Evolutionary conservation across 371 early-diverging fungal genomes (phyloP).

Genomic region (Syncephalis fuscata): DNA sequence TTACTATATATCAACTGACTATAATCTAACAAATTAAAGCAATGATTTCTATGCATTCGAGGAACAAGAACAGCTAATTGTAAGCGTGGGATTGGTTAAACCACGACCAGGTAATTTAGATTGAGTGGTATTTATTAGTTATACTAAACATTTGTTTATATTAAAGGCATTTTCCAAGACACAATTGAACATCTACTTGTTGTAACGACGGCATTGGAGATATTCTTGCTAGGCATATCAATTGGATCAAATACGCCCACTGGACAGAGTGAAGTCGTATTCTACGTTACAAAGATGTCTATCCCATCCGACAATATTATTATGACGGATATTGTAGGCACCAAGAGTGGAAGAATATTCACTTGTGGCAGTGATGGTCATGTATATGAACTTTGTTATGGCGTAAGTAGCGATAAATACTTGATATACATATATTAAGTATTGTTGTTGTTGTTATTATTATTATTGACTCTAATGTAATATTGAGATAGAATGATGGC

Average conservation of each 20-base stretch:
- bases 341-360: conserved; percentile 65
- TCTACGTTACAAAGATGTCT: conserved; percentile 48
- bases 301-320: conserved; percentile 57
- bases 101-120: conserved; percentile 35
- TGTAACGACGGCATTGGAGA: conserved; percentile 68
- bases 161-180: conserved; percentile 56
- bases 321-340: conserved; percentile 59
- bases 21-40: conserved; percentile 11
- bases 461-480: too few species aligned
- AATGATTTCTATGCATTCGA: conserved; percentile 50
- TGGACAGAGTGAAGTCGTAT: too few species aligned
- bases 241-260: conserved; percentile 7
- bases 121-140: neutral
- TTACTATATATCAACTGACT: neutral
- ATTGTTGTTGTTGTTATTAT: too few species aligned
- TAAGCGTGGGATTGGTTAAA: conserved; percentile 57
- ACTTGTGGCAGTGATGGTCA: conserved; percentile 65
- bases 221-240: conserved; percentile 57
- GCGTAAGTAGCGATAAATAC: too few species aligned
- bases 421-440: too few species aligned
- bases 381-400: conserved; percentile 71
- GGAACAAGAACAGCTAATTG: conserved; percentile 70
- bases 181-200: conserved; percentile 67
- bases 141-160: neutral
- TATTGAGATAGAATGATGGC: conserved; percentile 55